Percentiles rank a stretch among this genome's conserved stretches.
Conservation (phyloP, 345 rosid genomes). For the Eucalyptus cloeziana region DNA sequence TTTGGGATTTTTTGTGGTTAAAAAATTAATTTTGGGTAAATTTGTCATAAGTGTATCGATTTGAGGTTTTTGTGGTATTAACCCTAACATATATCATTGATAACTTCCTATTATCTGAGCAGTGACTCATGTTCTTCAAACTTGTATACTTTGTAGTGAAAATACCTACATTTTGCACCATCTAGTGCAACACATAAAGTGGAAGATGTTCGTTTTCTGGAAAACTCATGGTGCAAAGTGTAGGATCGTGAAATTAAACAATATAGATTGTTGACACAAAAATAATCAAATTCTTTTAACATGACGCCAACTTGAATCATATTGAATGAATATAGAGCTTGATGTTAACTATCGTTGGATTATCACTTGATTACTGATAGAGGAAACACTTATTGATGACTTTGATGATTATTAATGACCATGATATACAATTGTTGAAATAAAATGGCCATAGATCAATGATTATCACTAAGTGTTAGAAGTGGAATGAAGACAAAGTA, state of each 20-base stretch:
- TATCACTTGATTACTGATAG: no score
- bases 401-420: not conserved
- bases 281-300: not conserved
- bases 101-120: no score
- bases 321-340: not conserved
- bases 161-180: not conserved
- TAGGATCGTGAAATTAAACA: not conserved
- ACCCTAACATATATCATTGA: no score
- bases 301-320: not conserved
- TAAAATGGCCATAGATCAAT: not conserved
- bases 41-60: fast-evolving
- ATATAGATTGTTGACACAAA: not conserved
- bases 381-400: no score
- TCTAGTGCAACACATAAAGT: not conserved
- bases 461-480: not conserved
- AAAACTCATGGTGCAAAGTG: not conserved
- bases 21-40: no score
- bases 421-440: no score
- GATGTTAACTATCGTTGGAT: no score
- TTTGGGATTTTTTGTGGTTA: no score
- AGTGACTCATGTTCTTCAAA: no score
- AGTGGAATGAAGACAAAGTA: not conserved
- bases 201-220: not conserved
- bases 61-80: no score
- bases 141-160: not conserved